These are phyloP conservation scores for Reticulascus tulasneorum DNA, from an alignment of 2,329 filamentous ascomycete species.

Conservation along the genomic window DNA sequence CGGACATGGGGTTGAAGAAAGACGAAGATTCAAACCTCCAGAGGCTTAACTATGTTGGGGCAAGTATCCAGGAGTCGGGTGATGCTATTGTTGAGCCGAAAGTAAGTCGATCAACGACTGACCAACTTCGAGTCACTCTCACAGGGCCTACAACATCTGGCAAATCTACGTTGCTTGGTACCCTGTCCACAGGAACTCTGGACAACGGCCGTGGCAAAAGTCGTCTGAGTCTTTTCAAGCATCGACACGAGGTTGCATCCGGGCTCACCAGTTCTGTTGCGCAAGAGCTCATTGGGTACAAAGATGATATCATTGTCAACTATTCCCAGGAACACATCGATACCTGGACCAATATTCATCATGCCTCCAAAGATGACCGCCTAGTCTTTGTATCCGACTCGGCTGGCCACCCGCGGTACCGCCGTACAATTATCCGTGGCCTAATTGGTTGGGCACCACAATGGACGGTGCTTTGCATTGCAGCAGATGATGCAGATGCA, in stretches of 20 bases:
- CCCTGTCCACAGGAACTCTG: slow-evolving; percentile 77
- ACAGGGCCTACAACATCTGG: slow-evolving; percentile 87
- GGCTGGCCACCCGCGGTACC: slow-evolving; percentile 83
- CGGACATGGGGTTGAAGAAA: slow-evolving; percentile 50
- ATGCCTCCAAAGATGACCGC: slow-evolving; percentile 66
- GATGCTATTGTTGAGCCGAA: slow-evolving; percentile 24
- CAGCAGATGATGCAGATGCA: slow-evolving; percentile 66
- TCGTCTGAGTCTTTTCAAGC: slow-evolving; percentile 81
- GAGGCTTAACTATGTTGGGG: slow-evolving; percentile 7
- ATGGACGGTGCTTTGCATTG: slow-evolving; percentile 85
- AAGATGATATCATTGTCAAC: slow-evolving; percentile 62
- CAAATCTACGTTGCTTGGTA: slow-evolving; percentile 87
- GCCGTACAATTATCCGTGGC: slow-evolving; percentile 81
- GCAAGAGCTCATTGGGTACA: slow-evolving; percentile 88
- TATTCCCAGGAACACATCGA: slow-evolving; percentile 83
- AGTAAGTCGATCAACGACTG: slow-evolving; percentile 49
- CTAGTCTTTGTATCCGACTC: slow-evolving; percentile 89
- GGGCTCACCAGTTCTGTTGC: slow-evolving; percentile 93
- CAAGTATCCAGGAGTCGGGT: slow-evolving; percentile 1
- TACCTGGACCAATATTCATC: slow-evolving; percentile 93
- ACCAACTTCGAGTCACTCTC: slow-evolving; percentile 82
- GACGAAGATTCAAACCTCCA: slow-evolving; percentile 17
- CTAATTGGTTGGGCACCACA: slow-evolving; percentile 95
- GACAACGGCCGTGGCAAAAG: slow-evolving; percentile 93
- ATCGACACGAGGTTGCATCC: slow-evolving; percentile 87